Evolutionary conservation across 1,284 basidiomycete species (phyloP).

Genomic region (Binderoboletus segoi): DNA sequence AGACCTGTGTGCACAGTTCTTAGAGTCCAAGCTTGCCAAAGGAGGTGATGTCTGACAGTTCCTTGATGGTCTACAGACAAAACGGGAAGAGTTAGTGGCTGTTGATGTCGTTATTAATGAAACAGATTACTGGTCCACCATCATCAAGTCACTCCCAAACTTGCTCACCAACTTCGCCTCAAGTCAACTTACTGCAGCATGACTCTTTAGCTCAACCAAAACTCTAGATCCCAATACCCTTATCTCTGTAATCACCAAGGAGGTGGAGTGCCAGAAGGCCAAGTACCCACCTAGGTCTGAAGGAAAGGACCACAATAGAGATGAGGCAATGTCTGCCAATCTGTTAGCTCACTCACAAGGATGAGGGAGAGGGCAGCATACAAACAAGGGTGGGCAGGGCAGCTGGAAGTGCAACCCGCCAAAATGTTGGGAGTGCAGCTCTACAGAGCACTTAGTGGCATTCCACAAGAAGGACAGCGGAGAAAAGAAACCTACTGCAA

Average conservation of each 20-base stretch:
- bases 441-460: too few relatives aligned
- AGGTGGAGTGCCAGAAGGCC: not conserved
- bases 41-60: not conserved
- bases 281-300: not conserved
- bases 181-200: not conserved
- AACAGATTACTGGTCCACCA: not conserved
- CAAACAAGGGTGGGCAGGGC: too few relatives aligned
- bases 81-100: not conserved
- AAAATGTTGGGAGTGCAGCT: too few relatives aligned
- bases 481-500: too few relatives aligned
- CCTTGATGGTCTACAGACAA: not conserved
- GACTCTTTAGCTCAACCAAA: not conserved
- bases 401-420: too few relatives aligned
- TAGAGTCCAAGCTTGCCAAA: not conserved
- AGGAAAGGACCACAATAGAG: not conserved
- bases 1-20: not conserved
- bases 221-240: not conserved
- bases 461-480: too few relatives aligned
- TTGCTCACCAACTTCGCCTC: not conserved
- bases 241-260: not conserved
- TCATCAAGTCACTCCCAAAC: not conserved
- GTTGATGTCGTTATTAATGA: not conserved
- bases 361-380: too few relatives aligned
- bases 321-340: not conserved
- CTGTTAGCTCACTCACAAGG: too few relatives aligned